These are phyloP conservation scores for Leishmania braziliensis DNA, from an alignment of 208 protist species.

Conservation along the genomic window DNA sequence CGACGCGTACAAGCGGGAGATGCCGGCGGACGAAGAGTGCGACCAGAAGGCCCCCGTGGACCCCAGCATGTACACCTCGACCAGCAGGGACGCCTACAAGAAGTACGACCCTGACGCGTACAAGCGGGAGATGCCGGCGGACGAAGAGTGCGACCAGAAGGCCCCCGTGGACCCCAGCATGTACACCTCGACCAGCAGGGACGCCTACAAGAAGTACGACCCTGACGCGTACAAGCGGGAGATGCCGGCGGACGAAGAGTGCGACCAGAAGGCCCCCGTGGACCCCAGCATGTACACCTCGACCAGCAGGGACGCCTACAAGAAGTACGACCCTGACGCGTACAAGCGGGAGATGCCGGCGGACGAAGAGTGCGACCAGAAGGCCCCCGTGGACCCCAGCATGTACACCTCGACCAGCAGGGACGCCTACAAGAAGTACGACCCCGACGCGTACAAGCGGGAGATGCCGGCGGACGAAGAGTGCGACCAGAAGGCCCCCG, in stretches of 20 bases:
- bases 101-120: neutral
- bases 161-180: neutral
- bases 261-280: neutral
- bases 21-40: neutral
- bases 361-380: conserved; percentile 29
- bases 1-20: neutral
- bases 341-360: conserved; percentile 2
- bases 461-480: neutral
- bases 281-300: neutral
- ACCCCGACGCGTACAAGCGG: conserved; percentile 42
- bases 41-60: neutral
- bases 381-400: conserved; percentile 13
- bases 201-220: neutral
- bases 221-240: conserved; percentile 38
- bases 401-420: neutral
- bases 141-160: neutral
- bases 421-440: conserved; percentile 47
- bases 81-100: neutral
- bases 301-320: neutral
- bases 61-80: neutral
- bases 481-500: no score
- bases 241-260: neutral
- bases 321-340: conserved; percentile 6
- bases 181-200: neutral
- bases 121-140: neutral